Evolutionary conservation across 2,329 filamentous ascomycete species (phyloP).

Genomic region (Helminthosporium solani): DNA sequence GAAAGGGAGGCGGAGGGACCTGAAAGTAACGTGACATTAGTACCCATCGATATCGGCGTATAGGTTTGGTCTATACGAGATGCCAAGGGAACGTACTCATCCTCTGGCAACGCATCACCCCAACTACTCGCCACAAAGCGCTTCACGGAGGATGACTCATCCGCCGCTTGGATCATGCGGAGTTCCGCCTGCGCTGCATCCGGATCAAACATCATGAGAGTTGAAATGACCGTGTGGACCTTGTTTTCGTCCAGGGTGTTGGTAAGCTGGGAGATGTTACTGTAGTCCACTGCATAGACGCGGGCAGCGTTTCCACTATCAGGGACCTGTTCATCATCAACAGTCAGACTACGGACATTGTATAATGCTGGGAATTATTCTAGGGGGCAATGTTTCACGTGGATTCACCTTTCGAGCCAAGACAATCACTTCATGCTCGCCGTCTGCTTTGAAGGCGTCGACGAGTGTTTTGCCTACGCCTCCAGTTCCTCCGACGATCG

Average conservation of each 20-base stretch:
- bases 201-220: slow-evolving; percentile 38
- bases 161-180: slow-evolving; percentile 15
- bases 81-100: slow-evolving; percentile 13
- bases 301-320: slow-evolving; percentile 7
- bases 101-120: slow-evolving; percentile 14
- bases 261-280: slow-evolving; percentile 28
- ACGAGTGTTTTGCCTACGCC: slow-evolving; percentile 51
- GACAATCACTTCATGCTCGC: slow-evolving; percentile 44
- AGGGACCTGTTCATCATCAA: slow-evolving; percentile 4
- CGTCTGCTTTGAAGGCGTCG: slow-evolving; percentile 42
- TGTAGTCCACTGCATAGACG: slow-evolving; percentile 36
- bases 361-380: background rate
- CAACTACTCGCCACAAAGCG: slow-evolving; percentile 19
- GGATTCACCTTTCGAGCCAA: slow-evolving; percentile 46
- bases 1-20: slow-evolving; percentile 8
- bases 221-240: slow-evolving; percentile 50
- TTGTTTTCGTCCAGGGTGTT: slow-evolving; percentile 40
- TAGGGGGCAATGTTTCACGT: background rate
- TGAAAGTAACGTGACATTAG: background rate
- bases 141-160: slow-evolving; percentile 10
- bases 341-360: too few species aligned
- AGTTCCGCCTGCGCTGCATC: slow-evolving; percentile 18
- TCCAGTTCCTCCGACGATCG: slow-evolving; percentile 51
- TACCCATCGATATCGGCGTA: too few species aligned
- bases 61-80: too few species aligned